Evolutionary conservation across 2,329 filamentous ascomycete species (phyloP), one percentile per base, ranked within the genome.

Genomic region (Alternaria hordeiaustralica): DNA sequence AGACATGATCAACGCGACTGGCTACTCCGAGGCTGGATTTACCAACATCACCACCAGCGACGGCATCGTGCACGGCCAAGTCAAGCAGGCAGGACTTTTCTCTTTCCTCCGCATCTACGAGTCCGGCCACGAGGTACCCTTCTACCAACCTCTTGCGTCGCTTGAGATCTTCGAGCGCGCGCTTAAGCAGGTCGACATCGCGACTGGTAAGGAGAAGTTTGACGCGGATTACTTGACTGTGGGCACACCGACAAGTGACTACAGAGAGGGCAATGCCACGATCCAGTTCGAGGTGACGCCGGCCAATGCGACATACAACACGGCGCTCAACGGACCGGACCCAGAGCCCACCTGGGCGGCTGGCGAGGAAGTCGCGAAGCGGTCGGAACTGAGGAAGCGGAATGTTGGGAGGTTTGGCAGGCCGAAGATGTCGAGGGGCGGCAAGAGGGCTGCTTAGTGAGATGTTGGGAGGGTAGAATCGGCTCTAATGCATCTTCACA

Each of bases 61-160:
- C 64, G 71, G 65, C 57, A 76, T 85, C n/a, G 81, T 84, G 11
- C 84, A 87, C 72, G 86, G 84, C 7, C 84, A 86, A 68, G 84
- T 85, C 20, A 84, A 82, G 73, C 86, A 88, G 73, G 78, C 81
- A 5, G 85, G 81, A 15, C 81, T 82, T 58, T 87, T 84, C 74
- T 82, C 80, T 49, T 86, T 86, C 71, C 79, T 82, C 7, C 79
- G 86, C 23, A 79, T 87, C 65, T 85, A 84, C 72, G 82, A 85
- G 61, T 77, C 78, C 8, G 84, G 84, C 5, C 84, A 85, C 58
- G 81, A 84, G 70, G 83, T 85, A 2, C 86, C 85, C 0, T 87
- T 86, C 72, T 87, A 87, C 72, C 86, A 87, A 70, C 87, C 82
- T 4, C 76, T 84, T 30, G 82, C 80, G 12, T 75, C 85, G 8